A percentile compares a stretch with the other conserved stretches of the same genome.
phyloP scores from a whole-genome alignment of 2,329 filamentous ascomycete genomes.

The Dactylellina cionopaga region DNA sequence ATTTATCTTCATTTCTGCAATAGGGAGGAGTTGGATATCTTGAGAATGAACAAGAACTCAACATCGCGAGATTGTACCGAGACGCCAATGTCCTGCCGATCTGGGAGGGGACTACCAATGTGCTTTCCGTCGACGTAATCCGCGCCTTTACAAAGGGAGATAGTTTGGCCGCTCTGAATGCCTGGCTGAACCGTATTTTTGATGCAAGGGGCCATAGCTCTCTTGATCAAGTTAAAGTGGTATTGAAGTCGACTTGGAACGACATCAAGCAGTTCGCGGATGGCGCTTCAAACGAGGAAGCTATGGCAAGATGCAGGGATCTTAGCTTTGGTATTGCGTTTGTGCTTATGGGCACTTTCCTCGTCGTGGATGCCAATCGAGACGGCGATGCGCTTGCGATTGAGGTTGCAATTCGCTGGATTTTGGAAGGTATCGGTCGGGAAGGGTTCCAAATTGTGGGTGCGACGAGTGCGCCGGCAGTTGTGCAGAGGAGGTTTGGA shows the following conservation, averaged over 20 bases:
- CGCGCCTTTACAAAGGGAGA: conserved; percentile 61
- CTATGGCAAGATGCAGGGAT: conserved; percentile 58
- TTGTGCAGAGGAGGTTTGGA: conserved; percentile 19
- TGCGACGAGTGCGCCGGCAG: conserved; percentile 14
- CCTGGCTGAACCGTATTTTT: conserved; percentile 54
- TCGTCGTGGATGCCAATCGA: conserved; percentile 59
- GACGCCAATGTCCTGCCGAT: conserved; percentile 73
- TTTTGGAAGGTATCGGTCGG: conserved; percentile 53
- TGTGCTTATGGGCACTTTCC: conserved; percentile 58
- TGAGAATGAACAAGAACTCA: conserved; percentile 72
- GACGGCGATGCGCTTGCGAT: conserved; percentile 58
- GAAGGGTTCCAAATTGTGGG: conserved; percentile 43
- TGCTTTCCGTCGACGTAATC: conserved; percentile 69
- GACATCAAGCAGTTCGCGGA: conserved; percentile 61
- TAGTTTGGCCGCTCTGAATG: conserved; percentile 56
- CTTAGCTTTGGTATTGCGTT: conserved; percentile 58
- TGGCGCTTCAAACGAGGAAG: conserved; percentile 57
- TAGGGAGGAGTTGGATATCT: conserved; percentile 75
- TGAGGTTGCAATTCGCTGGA: conserved; percentile 57
- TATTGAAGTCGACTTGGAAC: conserved; percentile 60
- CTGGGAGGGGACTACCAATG: conserved; percentile 79
- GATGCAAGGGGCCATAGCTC: conserved; percentile 46
- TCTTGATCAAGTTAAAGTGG: conserved; percentile 18
- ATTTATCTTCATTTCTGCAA: too few relatives aligned
- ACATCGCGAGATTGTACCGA: conserved; percentile 73